These are phyloP conservation scores for Epichloe gansuensis DNA, from an alignment of 2,329 filamentous ascomycete species.

Conservation along the genomic window DNA sequence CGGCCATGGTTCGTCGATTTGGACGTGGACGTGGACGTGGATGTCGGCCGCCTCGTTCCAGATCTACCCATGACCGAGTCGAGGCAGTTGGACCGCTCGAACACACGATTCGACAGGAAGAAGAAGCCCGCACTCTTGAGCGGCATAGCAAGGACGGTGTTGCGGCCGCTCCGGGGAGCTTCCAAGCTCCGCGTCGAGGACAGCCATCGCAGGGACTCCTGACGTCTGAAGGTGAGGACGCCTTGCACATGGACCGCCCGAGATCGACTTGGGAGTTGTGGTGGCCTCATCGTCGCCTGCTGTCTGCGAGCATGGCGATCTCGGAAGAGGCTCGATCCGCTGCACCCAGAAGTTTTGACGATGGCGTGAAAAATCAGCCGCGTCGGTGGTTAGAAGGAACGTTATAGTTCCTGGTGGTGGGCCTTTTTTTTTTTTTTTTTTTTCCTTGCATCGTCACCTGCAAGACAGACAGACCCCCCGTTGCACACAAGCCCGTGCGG, in stretches of 20 bases:
- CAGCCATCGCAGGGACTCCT: slow-evolving; percentile 16
- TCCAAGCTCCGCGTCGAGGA: slow-evolving; percentile 15
- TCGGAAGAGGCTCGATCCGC: neutral
- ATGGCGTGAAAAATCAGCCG: neutral
- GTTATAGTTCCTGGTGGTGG: neutral
- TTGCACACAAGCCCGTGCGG: neutral
- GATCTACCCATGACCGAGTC: slow-evolving; percentile 19
- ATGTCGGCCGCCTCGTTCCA: slow-evolving; percentile 15
- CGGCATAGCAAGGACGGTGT: slow-evolving; percentile 8
- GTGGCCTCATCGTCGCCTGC: slow-evolving; percentile 21
- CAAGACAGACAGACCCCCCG: neutral
- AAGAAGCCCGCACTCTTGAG: slow-evolving; percentile 18
- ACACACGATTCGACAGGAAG: slow-evolving; percentile 23
- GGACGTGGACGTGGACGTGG: slow-evolving; percentile 13
- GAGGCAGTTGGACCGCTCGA: slow-evolving; percentile 25
- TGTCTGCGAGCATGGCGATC: slow-evolving; percentile 17
- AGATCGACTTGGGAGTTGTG: slow-evolving; percentile 18
- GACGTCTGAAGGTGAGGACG: slow-evolving; percentile 11
- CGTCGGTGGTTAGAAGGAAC: neutral
- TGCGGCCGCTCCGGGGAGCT: slow-evolving; percentile 11
- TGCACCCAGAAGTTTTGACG: neutral
- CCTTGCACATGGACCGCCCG: slow-evolving; percentile 14
- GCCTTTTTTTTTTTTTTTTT: neutral
- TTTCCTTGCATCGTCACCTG: neutral
- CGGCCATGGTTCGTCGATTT: slow-evolving; percentile 5